These are phyloP conservation scores for Penicillium sp. DNA, from an alignment of 2,329 filamentous ascomycete species.

Conservation along the genomic window DNA sequence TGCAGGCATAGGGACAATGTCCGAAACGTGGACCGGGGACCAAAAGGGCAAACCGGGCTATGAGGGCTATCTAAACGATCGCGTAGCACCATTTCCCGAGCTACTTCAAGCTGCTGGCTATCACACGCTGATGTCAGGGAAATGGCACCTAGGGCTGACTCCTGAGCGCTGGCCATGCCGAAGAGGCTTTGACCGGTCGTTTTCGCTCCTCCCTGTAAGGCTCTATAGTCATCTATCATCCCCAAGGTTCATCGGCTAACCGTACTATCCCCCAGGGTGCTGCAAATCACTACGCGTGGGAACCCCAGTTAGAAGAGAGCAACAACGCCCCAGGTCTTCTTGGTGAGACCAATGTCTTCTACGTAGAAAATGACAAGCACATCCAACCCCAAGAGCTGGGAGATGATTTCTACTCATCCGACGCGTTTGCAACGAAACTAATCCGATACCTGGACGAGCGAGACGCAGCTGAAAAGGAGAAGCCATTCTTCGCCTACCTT, in stretches of 20 bases:
- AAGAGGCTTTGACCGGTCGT: too few relatives aligned
- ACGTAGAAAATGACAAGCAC: conserved; percentile 10
- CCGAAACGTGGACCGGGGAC: conserved; percentile 17
- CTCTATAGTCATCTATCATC: conserved; percentile 8
- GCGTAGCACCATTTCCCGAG: conserved; percentile 31
- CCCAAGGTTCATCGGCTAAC: too few relatives aligned
- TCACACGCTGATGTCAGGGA: conserved; percentile 31
- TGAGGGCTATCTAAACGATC: conserved; percentile 19
- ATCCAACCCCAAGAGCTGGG: conserved; percentile 8
- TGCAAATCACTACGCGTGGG: conserved; percentile 32
- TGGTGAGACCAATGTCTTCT: conserved; percentile 9
- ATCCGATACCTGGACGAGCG: conserved; percentile 26
- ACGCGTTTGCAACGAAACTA: conserved; percentile 24
- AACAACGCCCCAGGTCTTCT: conserved; percentile 8
- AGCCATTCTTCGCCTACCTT: conserved; percentile 44
- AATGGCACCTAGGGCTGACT: conserved; percentile 32
- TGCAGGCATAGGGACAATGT: conserved; percentile 24
- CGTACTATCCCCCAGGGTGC: conserved; percentile 22
- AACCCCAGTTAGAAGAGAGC: conserved; percentile 14
- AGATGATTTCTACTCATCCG: conserved; percentile 28
- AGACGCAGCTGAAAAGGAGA: conserved; percentile 10
- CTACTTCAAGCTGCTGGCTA: conserved; percentile 30
- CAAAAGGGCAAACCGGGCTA: conserved; percentile 28
- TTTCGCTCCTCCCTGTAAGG: conserved; percentile 13
- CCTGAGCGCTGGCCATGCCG: too few relatives aligned